These are phyloP conservation scores for Apiotrichum veenhuisii DNA, from an alignment of 1,284 basidiomycete species.

Conservation along the genomic window DNA sequence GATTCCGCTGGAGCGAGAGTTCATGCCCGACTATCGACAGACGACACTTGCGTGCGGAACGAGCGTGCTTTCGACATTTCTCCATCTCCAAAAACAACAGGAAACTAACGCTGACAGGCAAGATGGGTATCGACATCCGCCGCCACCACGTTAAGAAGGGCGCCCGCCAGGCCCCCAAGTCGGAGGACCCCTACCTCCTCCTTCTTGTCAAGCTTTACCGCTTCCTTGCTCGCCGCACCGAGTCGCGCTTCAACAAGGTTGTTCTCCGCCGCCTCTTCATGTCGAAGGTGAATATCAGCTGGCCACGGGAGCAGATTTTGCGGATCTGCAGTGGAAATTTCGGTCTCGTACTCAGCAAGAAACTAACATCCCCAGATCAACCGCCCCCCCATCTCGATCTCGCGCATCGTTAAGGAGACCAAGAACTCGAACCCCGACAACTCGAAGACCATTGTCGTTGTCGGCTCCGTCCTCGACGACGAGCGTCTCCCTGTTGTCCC, in stretches of 20 bases:
- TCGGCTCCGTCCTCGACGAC: constrained; percentile 95
- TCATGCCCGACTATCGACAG: background rate
- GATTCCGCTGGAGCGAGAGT: no score
- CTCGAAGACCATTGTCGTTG: constrained; percentile 78
- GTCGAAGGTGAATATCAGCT: constrained; percentile 53
- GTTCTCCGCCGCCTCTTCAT: constrained; percentile 96
- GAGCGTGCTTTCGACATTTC: background rate
- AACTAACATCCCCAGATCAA: constrained; percentile 61
- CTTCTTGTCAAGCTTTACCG: constrained; percentile 99
- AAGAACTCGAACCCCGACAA: constrained; percentile 62
- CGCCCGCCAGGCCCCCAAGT: constrained; percentile 88
- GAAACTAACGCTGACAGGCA: constrained; percentile 14
- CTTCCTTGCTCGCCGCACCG: constrained; percentile 96
- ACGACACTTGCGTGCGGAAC: background rate
- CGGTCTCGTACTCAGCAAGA: no score
- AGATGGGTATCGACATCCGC: constrained; percentile 92
- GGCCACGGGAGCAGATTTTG: no score
- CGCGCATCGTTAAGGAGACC: constrained; percentile 80
- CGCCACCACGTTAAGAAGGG: constrained; percentile 99
- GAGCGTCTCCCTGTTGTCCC: constrained; percentile 81
- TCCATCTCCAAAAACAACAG: background rate
- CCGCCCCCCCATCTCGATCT: constrained; percentile 93
- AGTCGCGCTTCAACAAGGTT: constrained; percentile 95
- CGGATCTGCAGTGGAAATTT: background rate
- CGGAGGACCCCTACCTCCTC: constrained; percentile 98